A percentile compares a stretch with the other conserved stretches of the same genome.
Evolutionary conservation across 2,329 filamentous ascomycete genomes (phyloP).

Genomic region (Nigrospora osmanthi): DNA sequence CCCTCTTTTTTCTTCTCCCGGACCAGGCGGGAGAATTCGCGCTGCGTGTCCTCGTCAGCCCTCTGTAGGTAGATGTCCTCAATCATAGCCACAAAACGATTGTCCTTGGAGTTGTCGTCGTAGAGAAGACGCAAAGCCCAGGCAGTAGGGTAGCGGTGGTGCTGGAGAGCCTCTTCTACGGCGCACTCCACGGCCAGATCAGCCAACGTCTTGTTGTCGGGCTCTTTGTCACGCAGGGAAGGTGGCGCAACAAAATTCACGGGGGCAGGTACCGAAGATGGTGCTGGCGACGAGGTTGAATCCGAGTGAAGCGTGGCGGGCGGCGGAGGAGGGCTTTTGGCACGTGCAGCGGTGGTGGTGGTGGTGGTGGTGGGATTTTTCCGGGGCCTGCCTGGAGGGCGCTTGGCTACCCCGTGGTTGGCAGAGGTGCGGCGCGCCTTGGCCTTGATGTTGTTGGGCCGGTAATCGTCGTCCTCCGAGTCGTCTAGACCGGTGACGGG

Average conservation of each 20-base stretch:
- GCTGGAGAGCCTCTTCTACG: constrained; percentile 49
- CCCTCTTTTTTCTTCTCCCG: constrained; percentile 49
- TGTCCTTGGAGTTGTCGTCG: constrained; percentile 44
- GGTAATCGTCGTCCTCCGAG: constrained; percentile 34
- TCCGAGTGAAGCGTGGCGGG: neutral
- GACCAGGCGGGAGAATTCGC: constrained; percentile 43
- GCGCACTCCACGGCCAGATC: constrained; percentile 48
- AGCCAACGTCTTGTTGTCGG: constrained; percentile 33
- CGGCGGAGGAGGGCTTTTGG: constrained; percentile 5
- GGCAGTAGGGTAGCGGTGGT: constrained; percentile 52
- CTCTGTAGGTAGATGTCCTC: constrained; percentile 50
- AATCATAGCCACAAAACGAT: constrained; percentile 46
- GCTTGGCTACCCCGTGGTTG: constrained; percentile 4
- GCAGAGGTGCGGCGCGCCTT: constrained; percentile 12
- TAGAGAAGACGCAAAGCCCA: constrained; percentile 54
- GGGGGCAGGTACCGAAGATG: neutral
- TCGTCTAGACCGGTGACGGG: constrained; percentile 16
- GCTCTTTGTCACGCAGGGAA: constrained; percentile 4
- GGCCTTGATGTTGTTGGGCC: constrained; percentile 30
- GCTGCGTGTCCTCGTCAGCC: constrained; percentile 42
- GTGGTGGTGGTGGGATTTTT: too few species aligned
- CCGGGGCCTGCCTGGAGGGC: constrained; percentile 1
- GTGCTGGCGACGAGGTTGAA: neutral
- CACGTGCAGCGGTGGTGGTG: constrained; percentile 4
- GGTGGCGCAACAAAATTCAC: too few species aligned